Percentiles rank a stretch among this genome's conserved stretches.
Conservation (phyloP, 352 stramenopile genomes). For the Phytophthora ramorum region DNA sequence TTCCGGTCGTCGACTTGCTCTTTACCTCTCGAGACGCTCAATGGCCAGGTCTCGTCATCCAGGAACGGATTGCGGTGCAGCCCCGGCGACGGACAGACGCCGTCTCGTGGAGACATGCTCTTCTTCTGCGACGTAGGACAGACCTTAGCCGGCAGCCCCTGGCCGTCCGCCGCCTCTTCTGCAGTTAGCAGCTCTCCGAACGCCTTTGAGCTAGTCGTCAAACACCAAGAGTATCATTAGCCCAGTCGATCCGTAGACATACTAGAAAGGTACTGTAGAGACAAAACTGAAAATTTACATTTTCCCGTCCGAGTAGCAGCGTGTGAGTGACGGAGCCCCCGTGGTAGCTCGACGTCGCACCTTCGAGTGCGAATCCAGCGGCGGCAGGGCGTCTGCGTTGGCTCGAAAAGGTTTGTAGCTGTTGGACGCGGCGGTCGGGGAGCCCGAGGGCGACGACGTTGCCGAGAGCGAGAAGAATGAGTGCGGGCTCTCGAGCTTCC, state of each 20-base stretch:
- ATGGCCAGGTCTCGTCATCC: constrained; percentile 27
- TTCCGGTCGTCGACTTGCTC: constrained; percentile 22
- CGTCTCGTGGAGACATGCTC: constrained; percentile 43
- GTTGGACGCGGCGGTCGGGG: constrained; percentile 19
- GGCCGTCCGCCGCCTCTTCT: constrained; percentile 27
- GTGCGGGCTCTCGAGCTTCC: constrained; percentile 62
- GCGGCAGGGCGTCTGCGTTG: constrained; percentile 31
- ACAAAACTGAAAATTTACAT: constrained; percentile 53
- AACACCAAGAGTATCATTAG: constrained; percentile 17
- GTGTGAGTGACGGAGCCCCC: constrained; percentile 48
- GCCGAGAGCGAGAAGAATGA: constrained; percentile 25
- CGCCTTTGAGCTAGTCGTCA: constrained; percentile 37
- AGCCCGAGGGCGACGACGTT: constrained; percentile 25
- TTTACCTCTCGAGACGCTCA: constrained; percentile 34
- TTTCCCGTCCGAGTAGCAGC: constrained; percentile 74
- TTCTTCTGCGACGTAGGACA: constrained; percentile 42
- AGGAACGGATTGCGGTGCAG: constrained; percentile 37
- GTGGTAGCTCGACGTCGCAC: constrained; percentile 52
- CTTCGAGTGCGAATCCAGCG: constrained; percentile 58
- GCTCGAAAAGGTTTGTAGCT: constrained; percentile 35
- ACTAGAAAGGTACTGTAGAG: background rate
- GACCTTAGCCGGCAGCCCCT: constrained; percentile 15
- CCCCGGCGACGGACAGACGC: constrained; percentile 25
- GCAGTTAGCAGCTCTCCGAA: constrained; percentile 44
- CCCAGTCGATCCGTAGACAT: background rate